Conservation (phyloP, 1,284 basidiomycete genomes). For the Afroboletus lepidellus region DNA sequence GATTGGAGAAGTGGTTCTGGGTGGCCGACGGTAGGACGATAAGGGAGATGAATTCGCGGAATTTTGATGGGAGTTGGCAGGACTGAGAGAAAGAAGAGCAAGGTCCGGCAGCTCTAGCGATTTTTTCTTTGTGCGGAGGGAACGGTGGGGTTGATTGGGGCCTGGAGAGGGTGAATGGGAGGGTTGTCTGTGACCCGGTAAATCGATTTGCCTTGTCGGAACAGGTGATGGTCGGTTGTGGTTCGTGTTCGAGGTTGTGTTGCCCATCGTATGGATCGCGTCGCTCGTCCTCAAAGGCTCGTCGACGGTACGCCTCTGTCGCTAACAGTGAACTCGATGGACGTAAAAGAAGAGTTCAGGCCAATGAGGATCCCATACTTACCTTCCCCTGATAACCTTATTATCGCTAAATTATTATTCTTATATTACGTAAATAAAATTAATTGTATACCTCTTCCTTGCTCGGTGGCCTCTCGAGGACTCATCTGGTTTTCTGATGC, state of each 20-base stretch:
- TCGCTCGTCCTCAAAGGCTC: conserved; percentile 14
- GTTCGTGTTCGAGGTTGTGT: conserved; percentile 33
- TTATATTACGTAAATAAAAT: conserved; percentile 14
- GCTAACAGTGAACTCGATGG: conserved; percentile 26
- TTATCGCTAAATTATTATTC: conserved; percentile 21
- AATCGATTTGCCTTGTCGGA: conserved; percentile 28
- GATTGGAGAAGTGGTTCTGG: conserved; percentile 46
- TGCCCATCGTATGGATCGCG: conserved; percentile 33
- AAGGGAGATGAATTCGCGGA: conserved; percentile 41
- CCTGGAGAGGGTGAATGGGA: conserved; percentile 36
- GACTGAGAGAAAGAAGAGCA: conserved; percentile 56
- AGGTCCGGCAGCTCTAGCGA: conserved; percentile 78
- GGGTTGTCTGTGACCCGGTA: conserved; percentile 13
- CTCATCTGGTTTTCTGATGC: too few relatives aligned
- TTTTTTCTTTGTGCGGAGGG: conserved; percentile 66
- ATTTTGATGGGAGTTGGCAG: conserved; percentile 39
- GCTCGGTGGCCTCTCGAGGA: too few relatives aligned
- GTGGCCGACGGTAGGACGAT: conserved; percentile 42
- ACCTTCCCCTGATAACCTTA: conserved; percentile 24
- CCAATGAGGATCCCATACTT: conserved; percentile 22
- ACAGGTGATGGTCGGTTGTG: conserved; percentile 30
- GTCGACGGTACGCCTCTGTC: conserved; percentile 17
- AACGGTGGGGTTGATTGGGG: conserved; percentile 43
- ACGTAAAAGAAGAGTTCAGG: conserved; percentile 33
- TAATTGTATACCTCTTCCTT: background rate